phyloP scores from a whole-genome alignment of 495 filamentous ascomycete genomes.

The Neurospora africana region DNA sequence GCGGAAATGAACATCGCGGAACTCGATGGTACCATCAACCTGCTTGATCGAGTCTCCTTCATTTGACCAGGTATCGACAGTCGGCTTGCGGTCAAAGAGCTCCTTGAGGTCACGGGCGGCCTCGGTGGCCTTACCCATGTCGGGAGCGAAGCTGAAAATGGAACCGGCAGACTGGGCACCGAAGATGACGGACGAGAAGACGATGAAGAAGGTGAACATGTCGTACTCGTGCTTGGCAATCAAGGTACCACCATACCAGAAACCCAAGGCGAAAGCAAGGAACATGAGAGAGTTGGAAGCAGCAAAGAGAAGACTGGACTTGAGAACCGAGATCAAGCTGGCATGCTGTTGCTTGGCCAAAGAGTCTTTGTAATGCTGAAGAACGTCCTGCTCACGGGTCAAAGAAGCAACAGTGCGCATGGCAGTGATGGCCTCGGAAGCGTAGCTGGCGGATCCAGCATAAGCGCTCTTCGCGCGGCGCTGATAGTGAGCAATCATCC shows the following conservation, averaged over 20 bases:
- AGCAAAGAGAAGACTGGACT: conserved; percentile 52
- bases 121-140: conserved; percentile 30
- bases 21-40: conserved; percentile 45
- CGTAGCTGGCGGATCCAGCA: conserved; percentile 64
- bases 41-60: conserved; percentile 51
- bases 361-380: conserved; percentile 45
- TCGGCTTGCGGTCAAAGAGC: conserved; percentile 29
- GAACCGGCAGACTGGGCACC: conserved; percentile 30
- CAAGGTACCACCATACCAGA: conserved; percentile 67
- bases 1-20: conserved; percentile 50
- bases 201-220: conserved; percentile 77
- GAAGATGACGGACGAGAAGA: conserved; percentile 47
- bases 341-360: conserved; percentile 20
- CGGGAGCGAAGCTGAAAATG: conserved; percentile 29
- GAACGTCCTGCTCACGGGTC: conserved; percentile 51
- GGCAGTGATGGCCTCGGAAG: conserved; percentile 78
- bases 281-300: conserved; percentile 71
- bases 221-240: conserved; percentile 59
- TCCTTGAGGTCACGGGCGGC: conserved; percentile 26
- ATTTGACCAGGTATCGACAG: conserved; percentile 53
- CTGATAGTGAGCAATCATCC: conserved; percentile 61
- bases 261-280: conserved; percentile 76
- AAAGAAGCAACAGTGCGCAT: conserved; percentile 86
- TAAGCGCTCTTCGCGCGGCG: conserved; percentile 62
- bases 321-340: conserved; percentile 24